These are phyloP conservation scores for Neofusicoccum umdonicola DNA, from an alignment of 2,329 filamentous ascomycete genomes.

Conservation along the genomic window DNA sequence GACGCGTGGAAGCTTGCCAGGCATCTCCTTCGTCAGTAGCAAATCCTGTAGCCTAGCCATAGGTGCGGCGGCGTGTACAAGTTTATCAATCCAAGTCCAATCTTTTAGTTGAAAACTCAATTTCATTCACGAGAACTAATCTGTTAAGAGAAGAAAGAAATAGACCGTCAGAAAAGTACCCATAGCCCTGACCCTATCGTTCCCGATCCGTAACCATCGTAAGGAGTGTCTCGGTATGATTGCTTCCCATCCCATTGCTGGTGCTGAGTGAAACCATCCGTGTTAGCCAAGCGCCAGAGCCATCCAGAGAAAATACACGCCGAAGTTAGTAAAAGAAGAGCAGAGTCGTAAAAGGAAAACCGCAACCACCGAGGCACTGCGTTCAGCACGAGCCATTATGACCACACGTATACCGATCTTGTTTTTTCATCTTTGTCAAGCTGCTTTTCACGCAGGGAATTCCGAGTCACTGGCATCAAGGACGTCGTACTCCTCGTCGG, in stretches of 20 bases:
- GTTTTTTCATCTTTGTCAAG: not conserved
- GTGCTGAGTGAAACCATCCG: not conserved
- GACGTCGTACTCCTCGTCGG: conserved; percentile 97
- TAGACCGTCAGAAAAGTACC: not conserved
- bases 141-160: not conserved
- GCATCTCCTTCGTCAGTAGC: not conserved
- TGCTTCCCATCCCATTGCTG: not conserved
- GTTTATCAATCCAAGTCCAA: too few relatives aligned
- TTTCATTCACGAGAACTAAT: conserved; percentile 4
- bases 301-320: conserved; percentile 14
- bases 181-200: not conserved
- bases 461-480: conserved; percentile 80
- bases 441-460: conserved; percentile 2
- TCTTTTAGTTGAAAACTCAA: not conserved
- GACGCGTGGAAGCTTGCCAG: not conserved
- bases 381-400: not conserved
- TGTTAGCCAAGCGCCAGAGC: conserved; percentile 14
- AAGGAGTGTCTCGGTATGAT: conserved; percentile 3
- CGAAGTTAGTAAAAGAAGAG: conserved; percentile 5
- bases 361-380: not conserved
- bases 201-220: not conserved
- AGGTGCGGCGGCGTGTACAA: too few relatives aligned
- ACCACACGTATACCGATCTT: not conserved
- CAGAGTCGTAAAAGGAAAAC: not conserved
- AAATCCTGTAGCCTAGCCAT: too few relatives aligned